Evolutionary conservation across 805 yeast genomes (phyloP).

Genomic region (Metschnikowia santaceciliae): DNA sequence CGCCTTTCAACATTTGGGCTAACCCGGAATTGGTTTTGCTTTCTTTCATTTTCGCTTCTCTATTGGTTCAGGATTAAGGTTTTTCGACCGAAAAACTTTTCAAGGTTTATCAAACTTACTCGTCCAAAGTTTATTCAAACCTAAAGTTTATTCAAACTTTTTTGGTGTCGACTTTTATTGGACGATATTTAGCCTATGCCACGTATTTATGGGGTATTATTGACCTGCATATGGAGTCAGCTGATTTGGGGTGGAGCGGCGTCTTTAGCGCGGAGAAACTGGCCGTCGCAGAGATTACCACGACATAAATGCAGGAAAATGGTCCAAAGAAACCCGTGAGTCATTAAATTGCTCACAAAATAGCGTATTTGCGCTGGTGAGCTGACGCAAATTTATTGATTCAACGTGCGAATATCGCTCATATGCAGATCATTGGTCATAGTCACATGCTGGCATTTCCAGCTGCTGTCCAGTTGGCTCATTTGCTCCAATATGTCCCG

Average conservation of each 20-base stretch:
- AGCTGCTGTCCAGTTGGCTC: neutral
- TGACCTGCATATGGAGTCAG: neutral
- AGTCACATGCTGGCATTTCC: neutral
- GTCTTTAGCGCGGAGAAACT: neutral
- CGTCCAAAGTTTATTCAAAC: no score
- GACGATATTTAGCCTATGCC: neutral
- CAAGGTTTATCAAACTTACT: no score
- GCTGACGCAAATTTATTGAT: neutral
- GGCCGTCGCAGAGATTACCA: neutral
- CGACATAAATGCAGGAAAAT: neutral
- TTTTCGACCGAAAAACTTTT: no score
- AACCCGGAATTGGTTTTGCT: slow-evolving; percentile 64
- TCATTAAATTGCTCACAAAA: neutral
- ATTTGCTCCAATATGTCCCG: neutral
- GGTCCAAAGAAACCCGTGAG: neutral
- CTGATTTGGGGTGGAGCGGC: neutral
- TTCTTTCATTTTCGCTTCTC: slow-evolving; percentile 7
- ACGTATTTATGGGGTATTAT: slow-evolving; percentile 2
- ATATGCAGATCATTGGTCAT: neutral
- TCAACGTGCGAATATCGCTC: neutral
- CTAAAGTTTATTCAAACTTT: no score
- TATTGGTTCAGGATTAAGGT: no score
- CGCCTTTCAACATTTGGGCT: slow-evolving; percentile 84
- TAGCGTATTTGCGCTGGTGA: no score
- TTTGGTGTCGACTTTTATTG: neutral